A percentile compares a stretch with the other conserved stretches of the same genome.
phyloP scores from a whole-genome alignment of 2,329 filamentous ascomycete species.

The Alternaria alternata region DNA sequence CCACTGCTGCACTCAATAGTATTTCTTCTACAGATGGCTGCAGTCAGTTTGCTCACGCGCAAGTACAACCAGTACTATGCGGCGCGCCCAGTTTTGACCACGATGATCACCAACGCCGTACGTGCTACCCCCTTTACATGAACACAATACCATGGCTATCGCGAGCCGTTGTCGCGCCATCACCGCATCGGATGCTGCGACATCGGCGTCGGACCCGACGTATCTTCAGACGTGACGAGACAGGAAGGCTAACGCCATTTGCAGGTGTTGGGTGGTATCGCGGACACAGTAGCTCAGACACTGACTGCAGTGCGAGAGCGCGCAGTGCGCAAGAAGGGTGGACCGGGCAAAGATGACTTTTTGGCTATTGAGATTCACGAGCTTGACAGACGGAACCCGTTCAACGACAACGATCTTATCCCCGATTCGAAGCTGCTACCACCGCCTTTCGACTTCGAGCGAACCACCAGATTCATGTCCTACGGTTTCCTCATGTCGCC shows the following conservation, averaged over 20 bases:
- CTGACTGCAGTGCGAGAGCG: slow-evolving; percentile 83
- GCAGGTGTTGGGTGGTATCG: slow-evolving; percentile 82
- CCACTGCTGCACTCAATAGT: slow-evolving; percentile 86
- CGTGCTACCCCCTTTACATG: slow-evolving; percentile 40
- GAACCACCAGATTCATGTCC: slow-evolving; percentile 92
- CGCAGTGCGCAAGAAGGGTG: slow-evolving; percentile 71
- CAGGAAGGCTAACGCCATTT: slow-evolving; percentile 15
- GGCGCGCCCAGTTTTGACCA: slow-evolving; percentile 90
- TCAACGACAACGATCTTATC: slow-evolving; percentile 70
- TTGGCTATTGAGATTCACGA: slow-evolving; percentile 90
- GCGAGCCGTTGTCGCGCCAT: not conserved
- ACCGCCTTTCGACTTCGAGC: slow-evolving; percentile 93
- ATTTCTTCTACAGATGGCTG: slow-evolving; percentile 86
- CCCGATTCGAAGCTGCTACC: slow-evolving; percentile 69
- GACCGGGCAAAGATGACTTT: slow-evolving; percentile 70
- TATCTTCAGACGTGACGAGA: not conserved
- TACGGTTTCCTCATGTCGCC: slow-evolving; percentile 98
- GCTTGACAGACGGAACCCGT: slow-evolving; percentile 80
- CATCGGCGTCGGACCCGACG: not conserved
- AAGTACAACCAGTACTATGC: slow-evolving; percentile 96
- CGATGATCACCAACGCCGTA: slow-evolving; percentile 98
- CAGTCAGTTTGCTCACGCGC: slow-evolving; percentile 80
- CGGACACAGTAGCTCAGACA: slow-evolving; percentile 93
- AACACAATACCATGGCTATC: not conserved
- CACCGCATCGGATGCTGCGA: not conserved